Conservation (phyloP, 2,329 filamentous ascomycete species). For the Apiospora arundinis region DNA sequence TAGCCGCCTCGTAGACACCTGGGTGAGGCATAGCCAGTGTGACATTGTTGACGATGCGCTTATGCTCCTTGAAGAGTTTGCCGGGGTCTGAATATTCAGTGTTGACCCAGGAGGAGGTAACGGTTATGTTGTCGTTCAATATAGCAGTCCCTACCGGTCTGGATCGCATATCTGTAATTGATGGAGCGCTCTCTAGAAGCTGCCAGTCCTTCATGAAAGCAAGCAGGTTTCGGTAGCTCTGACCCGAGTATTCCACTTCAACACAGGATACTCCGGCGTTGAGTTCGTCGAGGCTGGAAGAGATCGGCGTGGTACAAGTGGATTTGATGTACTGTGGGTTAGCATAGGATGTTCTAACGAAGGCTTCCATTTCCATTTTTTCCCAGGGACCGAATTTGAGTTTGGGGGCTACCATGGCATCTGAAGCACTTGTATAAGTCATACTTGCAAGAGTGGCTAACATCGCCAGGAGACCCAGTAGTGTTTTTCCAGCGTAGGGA, state of each 20-base stretch:
- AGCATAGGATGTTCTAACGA: constrained; percentile 67
- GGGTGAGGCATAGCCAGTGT: constrained; percentile 80
- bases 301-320: constrained; percentile 68
- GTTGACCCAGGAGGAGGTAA: constrained; percentile 74
- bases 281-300: constrained; percentile 43
- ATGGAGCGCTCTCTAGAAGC: constrained; percentile 45
- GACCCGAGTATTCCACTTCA: constrained; percentile 72
- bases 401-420: constrained; percentile 77
- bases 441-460: constrained; percentile 69
- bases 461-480: constrained; percentile 70
- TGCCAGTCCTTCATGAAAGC: constrained; percentile 66
- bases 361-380: constrained; percentile 55
- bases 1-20: constrained; percentile 68
- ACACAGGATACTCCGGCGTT: constrained; percentile 64
- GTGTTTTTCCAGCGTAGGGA: constrained; percentile 65
- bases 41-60: constrained; percentile 74
- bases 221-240: constrained; percentile 73
- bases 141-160: constrained; percentile 68
- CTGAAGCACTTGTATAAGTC: constrained; percentile 79
- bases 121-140: constrained; percentile 75
- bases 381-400: constrained; percentile 65
- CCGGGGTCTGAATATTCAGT: constrained; percentile 58
- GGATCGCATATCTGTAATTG: constrained; percentile 40
- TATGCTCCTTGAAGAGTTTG: constrained; percentile 52
- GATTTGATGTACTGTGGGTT: constrained; percentile 63